These are phyloP conservation scores for Umbelopsis ramanniana DNA, from an alignment of 192 early-diverging fungal species.

Conservation along the genomic window DNA sequence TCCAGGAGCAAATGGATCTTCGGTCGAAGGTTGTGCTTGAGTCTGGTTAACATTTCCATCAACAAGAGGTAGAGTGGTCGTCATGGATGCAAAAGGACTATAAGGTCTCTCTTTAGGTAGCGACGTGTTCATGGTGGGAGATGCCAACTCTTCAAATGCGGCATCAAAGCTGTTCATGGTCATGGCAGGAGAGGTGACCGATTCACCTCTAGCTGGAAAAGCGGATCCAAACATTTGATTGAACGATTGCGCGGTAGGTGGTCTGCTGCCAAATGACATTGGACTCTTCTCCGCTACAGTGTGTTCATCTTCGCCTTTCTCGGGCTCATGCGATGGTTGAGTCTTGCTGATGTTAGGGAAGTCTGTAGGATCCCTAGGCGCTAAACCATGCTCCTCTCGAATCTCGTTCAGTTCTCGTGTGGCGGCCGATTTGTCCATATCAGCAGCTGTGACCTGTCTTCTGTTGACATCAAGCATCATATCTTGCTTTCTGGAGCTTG, in stretches of 20 bases:
- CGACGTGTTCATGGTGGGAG: slow-evolving; percentile 7
- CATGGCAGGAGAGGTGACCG: slow-evolving; percentile 1
- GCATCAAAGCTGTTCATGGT: slow-evolving; percentile 21
- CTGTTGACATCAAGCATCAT: slow-evolving; percentile 68
- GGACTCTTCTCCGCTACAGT: neutral
- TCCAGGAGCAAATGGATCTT: neutral
- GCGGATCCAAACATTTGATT: neutral
- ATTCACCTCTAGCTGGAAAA: neutral
- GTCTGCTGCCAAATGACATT: neutral
- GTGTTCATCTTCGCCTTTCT: neutral
- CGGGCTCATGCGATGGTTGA: no score
- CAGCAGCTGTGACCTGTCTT: slow-evolving; percentile 60
- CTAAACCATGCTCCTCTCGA: slow-evolving; percentile 31
- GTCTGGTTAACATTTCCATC: neutral
- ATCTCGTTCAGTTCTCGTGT: slow-evolving; percentile 54
- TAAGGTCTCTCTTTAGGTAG: slow-evolving; percentile 11
- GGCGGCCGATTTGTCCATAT: slow-evolving; percentile 65
- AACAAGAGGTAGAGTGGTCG: neutral
- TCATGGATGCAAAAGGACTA: neutral
- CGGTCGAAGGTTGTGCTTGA: neutral
- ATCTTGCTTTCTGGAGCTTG: slow-evolving; percentile 62
- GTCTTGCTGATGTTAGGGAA: no score
- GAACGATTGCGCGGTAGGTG: slow-evolving; percentile 8
- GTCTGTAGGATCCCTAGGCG: neutral
- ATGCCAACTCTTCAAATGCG: neutral